These are phyloP conservation scores for Irpex rosettiformis DNA, from an alignment of 1,284 basidiomycete genomes.

Conservation along the genomic window DNA sequence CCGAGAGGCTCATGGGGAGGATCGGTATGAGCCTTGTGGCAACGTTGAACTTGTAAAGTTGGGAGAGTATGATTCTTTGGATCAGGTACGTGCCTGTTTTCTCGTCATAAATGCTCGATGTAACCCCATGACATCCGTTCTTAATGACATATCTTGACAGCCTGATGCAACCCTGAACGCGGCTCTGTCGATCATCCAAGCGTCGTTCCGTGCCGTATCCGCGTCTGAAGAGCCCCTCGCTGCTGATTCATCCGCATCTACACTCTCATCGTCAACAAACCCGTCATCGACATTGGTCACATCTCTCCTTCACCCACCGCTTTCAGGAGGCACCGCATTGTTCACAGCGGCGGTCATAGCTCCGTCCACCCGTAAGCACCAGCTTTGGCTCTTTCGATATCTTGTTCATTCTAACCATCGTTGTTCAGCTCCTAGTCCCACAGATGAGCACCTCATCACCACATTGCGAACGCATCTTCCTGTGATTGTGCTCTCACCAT, in stretches of 20 bases:
- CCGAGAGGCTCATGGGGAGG: constrained; percentile 56
- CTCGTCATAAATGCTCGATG: not conserved
- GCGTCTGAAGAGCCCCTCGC: constrained; percentile 48
- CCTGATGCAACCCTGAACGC: constrained; percentile 20
- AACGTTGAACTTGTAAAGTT: constrained; percentile 61
- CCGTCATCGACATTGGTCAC: constrained; percentile 46
- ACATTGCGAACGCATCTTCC: constrained; percentile 53
- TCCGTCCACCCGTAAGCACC: constrained; percentile 41
- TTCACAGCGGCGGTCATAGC: constrained; percentile 58
- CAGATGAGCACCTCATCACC: constrained; percentile 47
- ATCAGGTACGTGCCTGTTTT: constrained; percentile 36
- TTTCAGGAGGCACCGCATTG: constrained; percentile 19
- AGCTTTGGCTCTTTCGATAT: not conserved
- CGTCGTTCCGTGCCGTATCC: constrained; percentile 50
- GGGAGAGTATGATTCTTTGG: constrained; percentile 38
- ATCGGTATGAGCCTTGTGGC: constrained; percentile 56
- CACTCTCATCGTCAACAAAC: not conserved
- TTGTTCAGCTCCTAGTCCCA: constrained; percentile 27
- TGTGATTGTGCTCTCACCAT: constrained; percentile 44
- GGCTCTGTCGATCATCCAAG: constrained; percentile 46
- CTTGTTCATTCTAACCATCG: not conserved
- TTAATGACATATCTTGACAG: constrained; percentile 14
- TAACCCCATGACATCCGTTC: not conserved
- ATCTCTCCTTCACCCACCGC: constrained; percentile 36
- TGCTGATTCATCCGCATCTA: constrained; percentile 34